Evolutionary conservation across 805 yeast genomes (phyloP).

Genomic region (Sugiyamaella chiloensis): DNA sequence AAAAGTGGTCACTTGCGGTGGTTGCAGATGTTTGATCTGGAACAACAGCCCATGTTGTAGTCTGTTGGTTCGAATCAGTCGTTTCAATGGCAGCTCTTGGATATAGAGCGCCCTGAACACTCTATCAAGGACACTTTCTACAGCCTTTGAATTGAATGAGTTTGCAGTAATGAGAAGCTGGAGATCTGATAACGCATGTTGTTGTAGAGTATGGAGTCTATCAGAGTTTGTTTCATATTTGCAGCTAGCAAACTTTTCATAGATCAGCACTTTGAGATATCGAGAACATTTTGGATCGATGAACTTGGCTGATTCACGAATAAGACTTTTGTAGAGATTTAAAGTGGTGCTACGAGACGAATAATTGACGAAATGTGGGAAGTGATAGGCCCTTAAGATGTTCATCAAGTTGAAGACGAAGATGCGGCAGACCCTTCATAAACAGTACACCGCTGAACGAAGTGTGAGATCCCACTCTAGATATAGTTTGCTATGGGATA

Average conservation of each 20-base stretch:
- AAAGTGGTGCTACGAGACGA: constrained; percentile 8
- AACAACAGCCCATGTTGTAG: constrained; percentile 13
- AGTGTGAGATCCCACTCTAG: too few relatives aligned
- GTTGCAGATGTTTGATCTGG: constrained; percentile 20
- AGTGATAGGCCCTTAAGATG: constrained; percentile 14
- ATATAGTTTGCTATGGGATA: too few relatives aligned
- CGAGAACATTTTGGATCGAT: constrained; percentile 23
- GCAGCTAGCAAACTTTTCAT: constrained; percentile 21
- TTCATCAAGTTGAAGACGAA: too few relatives aligned
- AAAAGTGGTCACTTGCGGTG: constrained; percentile 18
- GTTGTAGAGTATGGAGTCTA: constrained; percentile 17
- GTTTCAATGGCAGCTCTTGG: constrained; percentile 21
- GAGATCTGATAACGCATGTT: constrained; percentile 16
- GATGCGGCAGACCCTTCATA: too few relatives aligned
- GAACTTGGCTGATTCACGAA: constrained; percentile 14
- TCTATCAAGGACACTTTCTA: constrained; percentile 15
- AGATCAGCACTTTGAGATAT: constrained; percentile 12
- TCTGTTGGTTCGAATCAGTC: constrained; percentile 6
- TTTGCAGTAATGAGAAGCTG: constrained; percentile 16
- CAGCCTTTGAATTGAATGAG: constrained; percentile 9
- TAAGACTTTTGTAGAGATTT: constrained; percentile 13
- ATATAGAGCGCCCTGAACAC: constrained; percentile 15
- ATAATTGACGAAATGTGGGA: constrained; percentile 19
- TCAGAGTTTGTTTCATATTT: constrained; percentile 21
- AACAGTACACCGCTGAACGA: too few relatives aligned